Percentiles rank a stretch among this genome's conserved stretches.
Evolutionary conservation across 305 asterid genomes (phyloP).

Genomic region (Caryopteris hybrid): DNA sequence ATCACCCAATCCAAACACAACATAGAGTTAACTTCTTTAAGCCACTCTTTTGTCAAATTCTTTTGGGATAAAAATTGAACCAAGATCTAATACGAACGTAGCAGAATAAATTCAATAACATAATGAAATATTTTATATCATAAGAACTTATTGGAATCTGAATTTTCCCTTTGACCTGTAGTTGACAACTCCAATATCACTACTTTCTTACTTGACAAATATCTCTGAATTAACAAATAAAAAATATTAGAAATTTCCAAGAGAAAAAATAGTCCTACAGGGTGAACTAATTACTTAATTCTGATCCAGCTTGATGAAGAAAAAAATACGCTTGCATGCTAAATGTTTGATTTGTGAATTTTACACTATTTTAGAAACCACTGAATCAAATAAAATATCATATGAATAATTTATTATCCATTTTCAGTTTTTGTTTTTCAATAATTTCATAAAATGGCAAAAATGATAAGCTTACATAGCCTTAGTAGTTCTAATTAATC

Average conservation of each 20-base stretch:
- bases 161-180: slow-evolving; percentile 95
- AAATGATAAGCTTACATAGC: not conserved
- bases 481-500: not conserved
- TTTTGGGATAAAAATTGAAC: slow-evolving; percentile 60
- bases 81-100: not conserved
- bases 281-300: not conserved
- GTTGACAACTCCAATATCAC: slow-evolving; percentile 88
- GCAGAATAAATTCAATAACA: slow-evolving; percentile 9
- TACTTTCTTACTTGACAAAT: slow-evolving; percentile 41
- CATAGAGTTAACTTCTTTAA: slow-evolving; percentile 73
- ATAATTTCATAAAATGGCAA: not conserved
- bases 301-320: not conserved
- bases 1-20: slow-evolving; percentile 96
- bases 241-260: not conserved
- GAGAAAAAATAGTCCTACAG: not conserved
- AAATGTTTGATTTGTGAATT: not conserved
- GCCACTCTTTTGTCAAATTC: slow-evolving; percentile 68
- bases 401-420: not conserved
- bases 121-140: not conserved
- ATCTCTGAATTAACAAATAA: slow-evolving; percentile 35
- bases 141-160: slow-evolving; percentile 87
- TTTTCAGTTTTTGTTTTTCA: too few relatives aligned
- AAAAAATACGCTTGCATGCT: too few relatives aligned
- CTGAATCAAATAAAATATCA: not conserved
- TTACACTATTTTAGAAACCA: too few relatives aligned